Base-by-base conservation (phyloP, 2,329 filamentous ascomycete genomes). In the Drechslerella dactyloides region DNA sequence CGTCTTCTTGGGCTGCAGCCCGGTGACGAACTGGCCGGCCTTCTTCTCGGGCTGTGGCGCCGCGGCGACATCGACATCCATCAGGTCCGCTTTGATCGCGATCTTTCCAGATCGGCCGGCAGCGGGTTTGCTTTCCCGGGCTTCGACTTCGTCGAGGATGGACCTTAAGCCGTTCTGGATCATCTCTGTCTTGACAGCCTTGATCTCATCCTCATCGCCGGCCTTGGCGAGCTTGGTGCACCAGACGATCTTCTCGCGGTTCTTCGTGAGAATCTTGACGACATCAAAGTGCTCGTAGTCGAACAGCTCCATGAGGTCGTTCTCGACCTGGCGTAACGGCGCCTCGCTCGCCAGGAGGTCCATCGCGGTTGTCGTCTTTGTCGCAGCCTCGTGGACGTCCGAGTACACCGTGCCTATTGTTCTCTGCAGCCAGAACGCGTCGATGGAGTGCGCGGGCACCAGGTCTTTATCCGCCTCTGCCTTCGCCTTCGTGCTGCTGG, bases 301-400 rank as follows among this genome's bases (percentile, higher is more conserved):
- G 76, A 99, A 97, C 0, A 99, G 85, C 77, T 97, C 94, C 90
- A 97, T 97, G 66, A 99, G 84, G 74, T 99, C 94, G 79, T 99
- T 99, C 78, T 99, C 94, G 63, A 97, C 93, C 77, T 99, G 93
- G 77, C 93, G 88, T 30, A 97, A 83, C 13, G 90, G 85, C 79
- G 90, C 93, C 77, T 96, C 91, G 50, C 90, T 92, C 30, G 90
- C 89, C 60, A 99, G 84, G 53, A 96, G 92, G 37, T 88, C 86
- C 60, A 99, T 84, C 0, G 92, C 93, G 75, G 91, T 85, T 75
- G 89, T 86, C 4, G 94, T 94, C 82, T 97, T 97, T 78, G 94
- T 91, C 77, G 96, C 91, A 78, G 97, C 93, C 54, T 88, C 89
- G 79, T 97, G 93, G 3, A 93, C 90, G 80, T 99, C 94, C 11